Base-by-base conservation (phyloP, 352 stramenopile species). In the Blastocystis sp. region DNA sequence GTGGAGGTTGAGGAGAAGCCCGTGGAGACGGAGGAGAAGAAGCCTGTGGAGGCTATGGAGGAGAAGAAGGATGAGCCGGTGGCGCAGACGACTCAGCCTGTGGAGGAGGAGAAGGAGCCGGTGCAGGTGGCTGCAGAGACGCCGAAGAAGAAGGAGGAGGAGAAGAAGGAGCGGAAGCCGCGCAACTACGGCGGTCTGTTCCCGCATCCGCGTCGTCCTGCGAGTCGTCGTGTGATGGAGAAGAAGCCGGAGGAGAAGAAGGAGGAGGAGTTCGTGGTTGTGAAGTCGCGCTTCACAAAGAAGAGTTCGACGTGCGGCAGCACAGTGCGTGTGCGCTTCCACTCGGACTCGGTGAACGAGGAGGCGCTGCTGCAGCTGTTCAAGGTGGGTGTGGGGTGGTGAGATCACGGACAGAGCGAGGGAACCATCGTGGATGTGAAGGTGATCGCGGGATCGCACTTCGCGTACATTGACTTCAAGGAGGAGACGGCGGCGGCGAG, bases 211-310 rank as follows among this genome's bases (percentile, higher is more conserved):
- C 42, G 42, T 51, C 24, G 27, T 53, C 11, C 16, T n/a, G 14
- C 14, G 8, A 18, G 29, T 11, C 24, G 24, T 11, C 16, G 48
- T 21, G 64, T n/a, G 48, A 4, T 14, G 64, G 57, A 34, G 8
- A 67, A 14, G 21, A 76, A 57, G 38, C 14, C n/a, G 14, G 32
- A 61, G 29, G 42, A 63, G 38, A 63, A 36, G 40, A 61, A 59
- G 16, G 67, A 81, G 21, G 69, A 81, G 24, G 69, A 46, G 4
- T 81, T 81, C 36, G 48, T 64, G 24, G 48, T 57, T n/a, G 69
- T 81, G 69, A 64, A 81, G 69, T 81, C 69, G 27, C 42, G 48
- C 4, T 81, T 65, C 46, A 54, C 51, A n/a, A 81, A 81, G 48
- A 61, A 46, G 46, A 42, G 21, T 0, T 63, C 46, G 8, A 32